Evolutionary conservation across 108 stramenopile species (phyloP), one percentile per base, ranked within the genome.

Genomic region (Cyclotella distinguenda): DNA sequence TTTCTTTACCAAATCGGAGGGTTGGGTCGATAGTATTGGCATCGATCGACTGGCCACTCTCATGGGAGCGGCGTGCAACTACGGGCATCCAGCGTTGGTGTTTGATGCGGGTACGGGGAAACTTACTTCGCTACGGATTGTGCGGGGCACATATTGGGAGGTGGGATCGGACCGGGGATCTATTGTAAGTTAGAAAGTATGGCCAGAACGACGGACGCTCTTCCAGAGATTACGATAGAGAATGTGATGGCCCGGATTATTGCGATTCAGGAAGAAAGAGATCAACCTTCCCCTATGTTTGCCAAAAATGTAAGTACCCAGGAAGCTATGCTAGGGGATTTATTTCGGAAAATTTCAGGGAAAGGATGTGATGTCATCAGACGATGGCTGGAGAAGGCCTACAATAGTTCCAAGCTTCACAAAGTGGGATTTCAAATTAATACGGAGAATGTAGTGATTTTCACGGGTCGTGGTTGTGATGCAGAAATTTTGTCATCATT

Each of bases 391-490:
- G 34, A 67, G 25, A 39, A 57, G 44, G 78, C 68, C 8, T 74
- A 49, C 36, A 57, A 57, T 13, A 59, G 31, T 38, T 55, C 53
- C 22, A 59, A 38, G 52, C 72, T 28, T n/a, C 43, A 47, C 30
- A 50, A 43, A 16, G 61, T 16, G 10, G 64, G 23, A 16, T 44
- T 10, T 11, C 68, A 69, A 40, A 34, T 57, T 49, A 72, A 70
- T 39, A 45, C 51, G 9, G 45, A 72, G 0, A 59, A 66, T 27
- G 38, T 22, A 6, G 69, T 90, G 8, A 27, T 76, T 12, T 45
- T 84, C 26, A 83, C 85, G n/a, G n/a, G n/a, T n/a, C n/a, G n/a
- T 18, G 89, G 89, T 32, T 85, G 86, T 22, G 86, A 86, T 64
- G 72, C 78, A 0, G 70, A 72, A n/a, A 64, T 90, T 38, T 43